Evolutionary conservation across 2,329 filamentous ascomycete genomes (phyloP), one percentile per base, ranked within the genome.

Genomic region (Thelonectria olida): DNA sequence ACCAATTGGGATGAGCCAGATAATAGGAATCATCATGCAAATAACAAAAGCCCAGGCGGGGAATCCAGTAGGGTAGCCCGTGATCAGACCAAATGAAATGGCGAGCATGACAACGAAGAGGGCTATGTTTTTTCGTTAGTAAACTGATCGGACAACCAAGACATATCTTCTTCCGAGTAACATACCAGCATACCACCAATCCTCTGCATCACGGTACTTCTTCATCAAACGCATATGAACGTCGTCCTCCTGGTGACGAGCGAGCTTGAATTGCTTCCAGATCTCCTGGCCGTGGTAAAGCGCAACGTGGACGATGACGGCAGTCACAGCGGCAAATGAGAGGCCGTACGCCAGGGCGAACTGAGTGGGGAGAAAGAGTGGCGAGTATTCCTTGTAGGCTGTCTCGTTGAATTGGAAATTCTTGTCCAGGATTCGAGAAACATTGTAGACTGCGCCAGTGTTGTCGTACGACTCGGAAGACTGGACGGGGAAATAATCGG

Each of bases 281-380:
- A 88, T 84, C 57, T 85, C 82, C 53, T 77, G 78, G 28, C 85
- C 85, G 65, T 88, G 82, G 71, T 87, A 88, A 13, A 88, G 73
- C 2, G 69, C 73, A 42, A 86, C 84, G 58, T 88, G 85, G 7
- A 87, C 80, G 41, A 88, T 74, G 58, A 88, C 86, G 9, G 87
- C 85, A 0, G 86, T 82, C 25, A 91, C 83, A 20, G 88, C 86
- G n/a, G 89, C 89, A 70, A 91, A 91, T 0, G 86, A 87, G 10
- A 91, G 77, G 2, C 88, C 88, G 67, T 91, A 88, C 7, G 80
- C 78, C 36, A 88, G 73, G 2, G 84, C 82, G 61, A 86, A 91
- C 61, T 89, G 88, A 0, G 88, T 84, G 2, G 87, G 82, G 19
- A 91, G 78, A 69, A 85, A 91, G 4, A 90, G 80, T 2, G 89